These are phyloP conservation scores for Diaporthe sp. DNA, from an alignment of 2,329 filamentous ascomycete genomes.

Conservation along the genomic window DNA sequence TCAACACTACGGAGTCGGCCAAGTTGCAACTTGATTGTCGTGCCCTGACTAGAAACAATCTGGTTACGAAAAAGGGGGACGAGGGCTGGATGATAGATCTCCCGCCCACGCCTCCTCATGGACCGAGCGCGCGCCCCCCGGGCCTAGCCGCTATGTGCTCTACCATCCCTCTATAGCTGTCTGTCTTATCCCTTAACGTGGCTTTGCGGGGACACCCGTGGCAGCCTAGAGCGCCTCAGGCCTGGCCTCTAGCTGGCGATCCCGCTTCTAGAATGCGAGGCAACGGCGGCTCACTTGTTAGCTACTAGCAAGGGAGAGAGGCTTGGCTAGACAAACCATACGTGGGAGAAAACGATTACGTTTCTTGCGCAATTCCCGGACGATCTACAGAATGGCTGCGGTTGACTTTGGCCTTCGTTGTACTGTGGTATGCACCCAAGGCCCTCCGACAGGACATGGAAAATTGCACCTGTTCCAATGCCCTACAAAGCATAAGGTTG, in stretches of 20 bases:
- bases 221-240: not conserved
- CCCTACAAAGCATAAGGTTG: too few species aligned
- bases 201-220: conserved; percentile 12
- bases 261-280: not conserved
- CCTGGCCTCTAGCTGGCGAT: not conserved
- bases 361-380: not conserved
- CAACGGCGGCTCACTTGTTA: conserved; percentile 3
- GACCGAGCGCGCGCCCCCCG: conserved; percentile 11
- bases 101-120: not conserved
- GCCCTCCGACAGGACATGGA: too few species aligned
- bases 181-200: not conserved
- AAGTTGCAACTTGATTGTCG: conserved; percentile 16
- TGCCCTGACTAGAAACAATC: not conserved
- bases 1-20: not conserved
- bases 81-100: conserved; percentile 4
- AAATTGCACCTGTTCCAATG: too few species aligned
- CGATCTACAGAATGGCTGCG: not conserved
- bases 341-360: not conserved
- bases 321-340: not conserved
- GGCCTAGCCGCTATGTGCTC: not conserved
- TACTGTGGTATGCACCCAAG: not conserved
- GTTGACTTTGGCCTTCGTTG: not conserved
- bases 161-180: not conserved
- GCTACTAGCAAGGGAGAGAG: not conserved
- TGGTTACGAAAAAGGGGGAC: not conserved